Conservation (phyloP, 306 rosid species). For the Carpinus fangiana region DNA sequence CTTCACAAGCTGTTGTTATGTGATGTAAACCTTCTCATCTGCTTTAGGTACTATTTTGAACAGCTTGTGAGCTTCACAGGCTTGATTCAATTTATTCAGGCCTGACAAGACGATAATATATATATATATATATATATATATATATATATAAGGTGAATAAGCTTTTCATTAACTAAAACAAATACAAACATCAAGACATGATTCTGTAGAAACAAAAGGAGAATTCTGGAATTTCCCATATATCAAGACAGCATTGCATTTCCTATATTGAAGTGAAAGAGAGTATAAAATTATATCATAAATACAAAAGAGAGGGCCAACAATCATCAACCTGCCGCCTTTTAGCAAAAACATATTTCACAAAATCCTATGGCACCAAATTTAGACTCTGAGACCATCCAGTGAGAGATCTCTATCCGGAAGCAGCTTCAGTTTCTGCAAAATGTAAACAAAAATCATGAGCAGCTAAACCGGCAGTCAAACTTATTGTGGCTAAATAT, state of each 20-base stretch:
- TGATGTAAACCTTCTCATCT: no score
- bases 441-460: slow-evolving; percentile 25
- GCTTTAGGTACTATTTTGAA: no score
- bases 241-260: background rate
- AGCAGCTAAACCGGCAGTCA: background rate
- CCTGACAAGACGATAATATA: no score
- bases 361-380: slow-evolving; percentile 11
- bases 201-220: slow-evolving; percentile 10
- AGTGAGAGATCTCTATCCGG: slow-evolving; percentile 28
- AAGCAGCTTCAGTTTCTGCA: slow-evolving; percentile 81
- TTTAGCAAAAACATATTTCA: slow-evolving; percentile 7
- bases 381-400: slow-evolving; percentile 46
- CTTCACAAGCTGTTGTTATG: no score
- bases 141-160: no score
- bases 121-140: no score
- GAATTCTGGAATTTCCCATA: slow-evolving; percentile 8
- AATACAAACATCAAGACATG: background rate
- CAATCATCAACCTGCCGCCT: slow-evolving; percentile 20
- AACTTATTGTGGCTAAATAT: background rate
- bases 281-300: slow-evolving; percentile 13
- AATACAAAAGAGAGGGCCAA: background rate
- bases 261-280: background rate
- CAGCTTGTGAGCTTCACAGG: no score
- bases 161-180: no score
- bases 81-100: no score